Evolutionary conservation across 805 yeast genomes (phyloP), one percentile per base, ranked within the genome.

Genomic region (Candida lessepsii): DNA sequence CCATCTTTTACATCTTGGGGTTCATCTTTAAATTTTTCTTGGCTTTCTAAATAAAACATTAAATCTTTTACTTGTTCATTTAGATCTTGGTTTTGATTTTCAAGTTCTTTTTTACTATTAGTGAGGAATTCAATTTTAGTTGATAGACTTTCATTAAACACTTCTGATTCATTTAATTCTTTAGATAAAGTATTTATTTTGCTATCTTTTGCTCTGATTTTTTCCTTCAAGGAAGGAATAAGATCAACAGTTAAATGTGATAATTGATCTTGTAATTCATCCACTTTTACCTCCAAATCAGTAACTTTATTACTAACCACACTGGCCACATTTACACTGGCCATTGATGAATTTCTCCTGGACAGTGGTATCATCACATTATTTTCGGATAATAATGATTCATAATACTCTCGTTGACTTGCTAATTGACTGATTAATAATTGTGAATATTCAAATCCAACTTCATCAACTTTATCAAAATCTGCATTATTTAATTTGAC

Each of bases 361-460:
- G 55, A 43, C 35, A 45, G 47, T 3, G 55, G 51, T 9, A 26
- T 14, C 2, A 24, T 16, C 3, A 33, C 31, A 8, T 45, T 54
- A 21, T 47, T 50, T 28, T 60, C 61, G 10, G 48, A 45, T 16
- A 67, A 41, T 14, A 67, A 48, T 10, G 67, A 63, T 53, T 88
- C 96, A 56, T 83, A 89, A 58, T 81, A 84, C 45, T 84, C 91
- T 42, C 95, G 68, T 58, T 89, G 96, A 6, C 93, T 83, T 41
- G 88, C 95, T 39, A 89, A 64, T 54, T 89, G 96, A 2, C 89
- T 79, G 7, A 88, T 71, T 18, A 89, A 61, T 28, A 89, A 67
- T 53, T 84, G 84, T 0, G 95, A 82, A 53, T 89, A 89, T 56
- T 89, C 96, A 43, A 84, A 63, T 9, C 85, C 86, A 20, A 74